Base-by-base conservation (phyloP, 345 rosid genomes). In the Dovyalis caffra region DNA sequence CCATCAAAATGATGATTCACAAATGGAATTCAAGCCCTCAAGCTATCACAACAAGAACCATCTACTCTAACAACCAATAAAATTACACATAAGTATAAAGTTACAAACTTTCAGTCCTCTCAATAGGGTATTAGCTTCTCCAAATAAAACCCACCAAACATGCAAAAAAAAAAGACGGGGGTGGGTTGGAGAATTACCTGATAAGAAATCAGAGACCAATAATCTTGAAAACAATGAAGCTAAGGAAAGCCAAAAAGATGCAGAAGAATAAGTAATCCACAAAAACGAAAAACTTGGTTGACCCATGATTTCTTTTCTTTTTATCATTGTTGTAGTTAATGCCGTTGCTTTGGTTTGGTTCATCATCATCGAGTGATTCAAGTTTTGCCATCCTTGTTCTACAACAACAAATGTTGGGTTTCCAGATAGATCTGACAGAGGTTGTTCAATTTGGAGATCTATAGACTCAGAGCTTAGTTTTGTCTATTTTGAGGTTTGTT, bases 211-310 rank as follows among this genome's bases (percentile, higher is more conserved):
- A 77, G 68, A 77, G 2, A 53, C 72, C 72, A 77, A 18, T 29
- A 9, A 94, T 83, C 80, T 86, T 87, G 79, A 79, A 77, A 76
- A 94, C 33, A 71, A 88, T 77, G 86, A 84, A 90, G 74, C 83
- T 78, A 34, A 92, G 87, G 79, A 94, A 88, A 62, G 72, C 67
- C 43, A 86, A 25, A 78, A 86, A 87, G 66, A 82, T 65, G 76
- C 76, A 12, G 77, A 90, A 75, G 85, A 89, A 92, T 33, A 89
- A 63, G 82, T 89, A 89, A 72, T 94, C 97, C 32, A 94, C 87
- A 74, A 87, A 81, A 51, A 89, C 87, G 80, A 90, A 94, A 76
- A 90, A 83, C 23, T 82, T 78, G 11, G 89, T 85, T 1, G 94
- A 88, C 32, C 90, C 92, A 78, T 87, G 96, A 79, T 82, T 88